Base-by-base conservation (phyloP, 1,139 yeast species). In the Wickerhamomyces sp. region DNA sequence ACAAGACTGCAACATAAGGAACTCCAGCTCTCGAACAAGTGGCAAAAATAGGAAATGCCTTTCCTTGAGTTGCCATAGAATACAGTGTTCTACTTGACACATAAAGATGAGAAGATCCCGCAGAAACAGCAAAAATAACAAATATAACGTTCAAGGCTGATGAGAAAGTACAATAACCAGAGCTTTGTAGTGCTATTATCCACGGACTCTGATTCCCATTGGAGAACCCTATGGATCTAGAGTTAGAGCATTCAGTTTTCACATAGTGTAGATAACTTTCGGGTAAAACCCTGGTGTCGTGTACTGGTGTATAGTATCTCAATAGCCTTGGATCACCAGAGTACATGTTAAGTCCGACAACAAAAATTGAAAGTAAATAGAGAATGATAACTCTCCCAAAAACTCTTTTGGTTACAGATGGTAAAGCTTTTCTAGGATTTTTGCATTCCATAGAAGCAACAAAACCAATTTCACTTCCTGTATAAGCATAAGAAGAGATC, bases 361-460 rank as follows among this genome's bases (percentile, higher is more conserved):
- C 67, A 55, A 87, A 80, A n/a, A 84, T 73, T 1, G 88, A 78
- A 26, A 86, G 60, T 39, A 85, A 61, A 58, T 87, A 86, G 46
- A 88, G 77, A 2, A 85, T 56, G 13, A 81, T 58, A 32, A 87
- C 75, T 55, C 95, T 71, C 72, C 84, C 79, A 52, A 82, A 84
- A 2, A 86, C 87, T 50, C 83, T 69, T 49, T 70, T 77, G 1
- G 95, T 82, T 0, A 95, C 95, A 13, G 81, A 74, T 2, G 95
- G 95, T 20, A 87, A 67, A 0, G 94, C 79, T 46, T 75, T 77
- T 46, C 95, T 70, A 1, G 96, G 95, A 51, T 85, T 83, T 45
- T 82, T 70, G 10, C 92, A 86, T 59, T 88, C 96, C 56, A 92
- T 86, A 2, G 95, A 92, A 1, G 95, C 90, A 43, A 87, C 78